Conservation (phyloP, 2,329 filamentous ascomycete genomes). For the Hirsutella minnesotensis region DNA sequence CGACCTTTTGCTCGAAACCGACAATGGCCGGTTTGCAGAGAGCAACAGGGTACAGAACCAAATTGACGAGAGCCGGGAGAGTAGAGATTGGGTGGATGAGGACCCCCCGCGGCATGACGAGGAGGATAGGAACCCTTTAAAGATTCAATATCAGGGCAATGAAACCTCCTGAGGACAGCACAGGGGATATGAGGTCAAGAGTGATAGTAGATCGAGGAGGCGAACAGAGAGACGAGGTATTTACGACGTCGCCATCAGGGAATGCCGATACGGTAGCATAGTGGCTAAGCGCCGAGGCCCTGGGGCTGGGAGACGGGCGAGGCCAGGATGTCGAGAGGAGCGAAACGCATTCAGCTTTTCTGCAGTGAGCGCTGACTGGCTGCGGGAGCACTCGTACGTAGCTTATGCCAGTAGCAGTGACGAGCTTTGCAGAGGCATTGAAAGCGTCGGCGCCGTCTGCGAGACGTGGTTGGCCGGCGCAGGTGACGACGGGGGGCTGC, state of each 20-base stretch:
- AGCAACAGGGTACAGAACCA: background rate
- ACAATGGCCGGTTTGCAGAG: background rate
- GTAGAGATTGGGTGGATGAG: conserved; percentile 12
- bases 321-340: too few relatives aligned
- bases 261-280: conserved; percentile 11
- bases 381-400: too few relatives aligned
- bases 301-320: too few relatives aligned
- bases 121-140: conserved; percentile 16
- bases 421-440: too few relatives aligned
- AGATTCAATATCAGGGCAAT: conserved; percentile 20
- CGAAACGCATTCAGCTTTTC: too few relatives aligned
- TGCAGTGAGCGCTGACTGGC: too few relatives aligned
- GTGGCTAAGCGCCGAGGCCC: conserved; percentile 24
- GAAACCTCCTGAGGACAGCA: conserved; percentile 30
- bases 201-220: conserved; percentile 27
- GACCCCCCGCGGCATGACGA: conserved; percentile 30
- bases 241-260: background rate
- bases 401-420: too few relatives aligned
- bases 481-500: too few relatives aligned
- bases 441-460: too few relatives aligned
- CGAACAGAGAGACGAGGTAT: background rate
- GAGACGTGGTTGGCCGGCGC: too few relatives aligned
- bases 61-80: background rate
- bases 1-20: background rate
- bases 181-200: conserved; percentile 38